phyloP scores from a whole-genome alignment of 768 basidiomycete species.

The Lactarius indigo region DNA sequence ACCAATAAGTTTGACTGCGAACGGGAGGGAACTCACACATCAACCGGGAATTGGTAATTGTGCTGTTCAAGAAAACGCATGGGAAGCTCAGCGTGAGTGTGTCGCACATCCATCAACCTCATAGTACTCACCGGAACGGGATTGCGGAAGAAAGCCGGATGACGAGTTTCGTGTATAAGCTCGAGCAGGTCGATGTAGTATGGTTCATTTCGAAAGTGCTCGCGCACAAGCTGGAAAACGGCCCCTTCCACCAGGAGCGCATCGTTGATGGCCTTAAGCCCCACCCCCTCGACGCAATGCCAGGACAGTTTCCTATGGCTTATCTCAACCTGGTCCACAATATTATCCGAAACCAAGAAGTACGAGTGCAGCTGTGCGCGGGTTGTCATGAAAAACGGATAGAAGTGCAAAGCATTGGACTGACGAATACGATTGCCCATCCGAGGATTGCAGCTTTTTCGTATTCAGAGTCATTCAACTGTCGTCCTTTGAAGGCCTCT shows the following conservation, averaged over 20 bases:
- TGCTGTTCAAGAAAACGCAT: neutral
- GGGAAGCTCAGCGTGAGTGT: neutral
- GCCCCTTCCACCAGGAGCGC: conserved; percentile 92
- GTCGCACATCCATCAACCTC: neutral
- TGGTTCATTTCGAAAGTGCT: conserved; percentile 71
- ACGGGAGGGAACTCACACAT: conserved; percentile 50
- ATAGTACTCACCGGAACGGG: conserved; percentile 6
- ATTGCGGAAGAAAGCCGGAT: conserved; percentile 17
- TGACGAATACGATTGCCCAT: conserved; percentile 92
- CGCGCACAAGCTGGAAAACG: conserved; percentile 87
- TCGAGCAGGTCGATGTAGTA: conserved; percentile 92
- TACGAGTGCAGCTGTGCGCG: conserved; percentile 81
- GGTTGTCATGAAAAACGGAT: neutral
- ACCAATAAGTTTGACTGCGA: neutral
- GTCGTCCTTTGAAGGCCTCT: conserved; percentile 74
- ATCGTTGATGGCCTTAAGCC: conserved; percentile 92
- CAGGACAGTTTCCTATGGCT: conserved; percentile 93
- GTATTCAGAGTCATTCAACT: conserved; percentile 79
- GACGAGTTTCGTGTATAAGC: conserved; percentile 77
- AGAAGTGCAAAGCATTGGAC: conserved; percentile 32
- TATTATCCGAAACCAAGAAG: conserved; percentile 94
- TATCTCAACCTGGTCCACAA: conserved; percentile 93
- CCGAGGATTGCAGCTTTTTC: conserved; percentile 83
- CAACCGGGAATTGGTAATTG: conserved; percentile 74
- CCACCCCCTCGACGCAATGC: conserved; percentile 70